Percentiles rank a stretch among this genome's conserved stretches.
Conservation (phyloP, 148 eudicot species). For the Rhododendron ovatum region DNA sequence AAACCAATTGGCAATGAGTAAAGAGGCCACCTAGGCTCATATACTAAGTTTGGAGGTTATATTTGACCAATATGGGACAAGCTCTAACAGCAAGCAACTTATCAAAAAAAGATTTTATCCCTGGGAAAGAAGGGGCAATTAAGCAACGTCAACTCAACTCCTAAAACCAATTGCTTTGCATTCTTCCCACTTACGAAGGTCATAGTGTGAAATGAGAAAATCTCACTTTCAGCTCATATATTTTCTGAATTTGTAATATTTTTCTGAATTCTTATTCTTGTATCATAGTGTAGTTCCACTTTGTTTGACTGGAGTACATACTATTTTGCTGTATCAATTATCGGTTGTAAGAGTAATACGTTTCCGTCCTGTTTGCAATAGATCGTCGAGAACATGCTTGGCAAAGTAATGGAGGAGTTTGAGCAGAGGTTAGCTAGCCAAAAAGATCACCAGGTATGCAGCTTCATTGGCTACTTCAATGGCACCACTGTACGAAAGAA, state of each 20-base stretch:
- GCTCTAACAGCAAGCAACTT: background rate
- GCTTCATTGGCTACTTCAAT: background rate
- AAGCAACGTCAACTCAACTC: background rate
- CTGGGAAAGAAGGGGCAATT: background rate
- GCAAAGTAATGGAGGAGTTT: conserved; percentile 78
- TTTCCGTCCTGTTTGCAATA: conserved; percentile 16
- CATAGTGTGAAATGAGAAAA: background rate
- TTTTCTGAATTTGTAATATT: background rate
- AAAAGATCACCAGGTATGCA: conserved; percentile 41
- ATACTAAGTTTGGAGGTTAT: too few species aligned
- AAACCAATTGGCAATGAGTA: too few species aligned
- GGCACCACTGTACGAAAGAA: background rate
- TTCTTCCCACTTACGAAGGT: background rate
- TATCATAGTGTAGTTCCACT: background rate
- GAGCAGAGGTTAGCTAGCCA: conserved; percentile 53
- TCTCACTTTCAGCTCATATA: background rate
- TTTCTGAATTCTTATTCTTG: background rate
- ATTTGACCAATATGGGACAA: too few species aligned
- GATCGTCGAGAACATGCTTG: conserved; percentile 69
- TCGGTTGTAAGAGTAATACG: background rate
- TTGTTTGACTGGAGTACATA: background rate
- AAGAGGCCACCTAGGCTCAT: too few species aligned
- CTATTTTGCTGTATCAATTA: background rate
- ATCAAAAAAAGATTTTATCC: background rate
- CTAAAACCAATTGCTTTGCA: background rate